Evolutionary conservation across 345 rosid species (phyloP), one percentile per base, ranked within the genome.

Genomic region (Limnanthes douglasii): DNA sequence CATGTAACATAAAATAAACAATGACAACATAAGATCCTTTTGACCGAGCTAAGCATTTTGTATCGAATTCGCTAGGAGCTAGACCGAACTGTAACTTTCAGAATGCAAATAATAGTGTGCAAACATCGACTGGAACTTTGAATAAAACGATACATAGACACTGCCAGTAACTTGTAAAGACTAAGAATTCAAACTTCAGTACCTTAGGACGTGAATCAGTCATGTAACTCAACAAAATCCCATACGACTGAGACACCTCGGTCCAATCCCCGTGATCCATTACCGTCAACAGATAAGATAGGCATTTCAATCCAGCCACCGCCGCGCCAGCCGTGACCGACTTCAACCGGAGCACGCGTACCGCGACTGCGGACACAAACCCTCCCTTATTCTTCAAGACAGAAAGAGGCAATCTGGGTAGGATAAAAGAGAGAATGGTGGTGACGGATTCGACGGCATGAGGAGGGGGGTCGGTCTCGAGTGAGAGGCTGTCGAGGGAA

Each of bases 161-260:
- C 7, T 2, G 0, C 25, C 10, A 8, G 25, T 19, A 34, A 41
- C 1, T 26, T 41, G 17, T 6, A 23, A 48, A 22, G 5, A 8
- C 8, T 22, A 22, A 26, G 10, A 26, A 26, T 11, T 26, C 10
- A 22, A 4, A 8, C 26, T 17, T 32, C 19, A 4, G 17, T 42
- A 81, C 97, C 77, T 88, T 76, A 1, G 57, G 61, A 11, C 64
- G 70, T 1, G 83, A 70, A 59, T 88, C 81, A 1, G 56, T 64
- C 14, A 61, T 34, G 15, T 53, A 68, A 23, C 59, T 58, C 22
- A 76, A 36, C 36, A 79, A 40, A 15, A 62, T 24, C 12, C 56
- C 62, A 42, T 45, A 77, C 25, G 65, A 45, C 23, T 60, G 74
- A 12, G 68, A 59, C 46, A 59, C 40, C 22, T 74, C 77, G 11